A percentile compares a stretch with the other conserved stretches of the same genome.
phyloP scores from a whole-genome alignment of 2,329 filamentous ascomycete genomes.

The Nemania sp. region DNA sequence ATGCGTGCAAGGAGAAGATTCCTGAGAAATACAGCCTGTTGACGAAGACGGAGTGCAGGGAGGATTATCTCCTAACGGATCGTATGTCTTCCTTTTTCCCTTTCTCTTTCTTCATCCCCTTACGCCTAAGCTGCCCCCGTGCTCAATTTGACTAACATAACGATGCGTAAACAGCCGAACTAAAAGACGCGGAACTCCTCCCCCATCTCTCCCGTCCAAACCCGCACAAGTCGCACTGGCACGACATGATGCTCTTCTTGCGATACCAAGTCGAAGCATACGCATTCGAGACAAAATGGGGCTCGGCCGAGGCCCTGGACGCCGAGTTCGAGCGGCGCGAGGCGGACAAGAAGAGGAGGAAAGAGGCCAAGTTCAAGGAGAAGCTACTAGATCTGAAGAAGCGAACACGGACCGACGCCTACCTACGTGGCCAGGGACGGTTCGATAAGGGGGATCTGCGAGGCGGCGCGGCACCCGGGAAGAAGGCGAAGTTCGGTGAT shows the following conservation, averaged over 20 bases:
- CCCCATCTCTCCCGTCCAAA: slow-evolving; percentile 92
- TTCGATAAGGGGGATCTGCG: slow-evolving; percentile 53
- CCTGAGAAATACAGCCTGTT: slow-evolving; percentile 95
- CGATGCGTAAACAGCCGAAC: slow-evolving; percentile 71
- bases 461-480: slow-evolving; percentile 53
- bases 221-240: slow-evolving; percentile 95
- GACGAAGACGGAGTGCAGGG: slow-evolving; percentile 95
- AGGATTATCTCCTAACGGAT: slow-evolving; percentile 96
- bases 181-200: slow-evolving; percentile 87
- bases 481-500: slow-evolving; percentile 78
- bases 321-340: slow-evolving; percentile 87
- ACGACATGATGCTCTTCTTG: slow-evolving; percentile 98
- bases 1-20: slow-evolving; percentile 85
- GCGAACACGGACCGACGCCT: slow-evolving; percentile 90
- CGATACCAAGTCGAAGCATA: slow-evolving; percentile 96
- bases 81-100: slow-evolving; percentile 64
- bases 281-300: slow-evolving; percentile 90
- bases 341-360: slow-evolving; percentile 82
- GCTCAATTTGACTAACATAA: background rate
- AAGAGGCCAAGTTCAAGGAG: slow-evolving; percentile 90
- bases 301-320: slow-evolving; percentile 84
- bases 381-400: slow-evolving; percentile 93
- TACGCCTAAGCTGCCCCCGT: background rate
- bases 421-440: slow-evolving; percentile 75
- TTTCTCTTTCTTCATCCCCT: background rate